Base-by-base conservation (phyloP, 2,329 filamentous ascomycete species). In the Coniochaeta sp. region DNA sequence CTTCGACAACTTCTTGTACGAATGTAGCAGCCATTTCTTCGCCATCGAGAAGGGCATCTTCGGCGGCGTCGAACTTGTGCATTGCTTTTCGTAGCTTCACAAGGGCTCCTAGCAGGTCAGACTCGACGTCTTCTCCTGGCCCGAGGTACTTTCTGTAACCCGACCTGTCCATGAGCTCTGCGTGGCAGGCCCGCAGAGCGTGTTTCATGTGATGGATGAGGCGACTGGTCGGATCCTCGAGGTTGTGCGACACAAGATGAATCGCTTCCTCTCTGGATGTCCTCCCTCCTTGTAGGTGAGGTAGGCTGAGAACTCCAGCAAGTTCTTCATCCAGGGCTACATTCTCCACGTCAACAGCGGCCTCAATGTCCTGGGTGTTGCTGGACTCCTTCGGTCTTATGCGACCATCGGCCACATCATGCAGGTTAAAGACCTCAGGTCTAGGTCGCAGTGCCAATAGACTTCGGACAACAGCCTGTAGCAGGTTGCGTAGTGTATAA, bases 401-500 rank as follows among this genome's bases (percentile, higher is more conserved):
- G 17, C 17, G 43, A 22, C 44, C 43, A 26, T 55, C 43, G 5
- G 31, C 31, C 22, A 44, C 26, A 7, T 44, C 56, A 17, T 40
- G 56, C 34, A 44, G 26, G 12, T 58, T 40, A 31, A 58, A 58
- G 24, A 58, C 58, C 7, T 7, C 52, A 22, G 59, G 59, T 33
- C 47, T 55, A 2, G 77, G 77, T 58, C 79, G 77, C 62, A 86
- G 72, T 24, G 81, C 78, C 24, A 85, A 69, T 6, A 85, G 70
- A 3, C 80, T 74, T 60, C 83, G 75, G 33, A 86, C 77, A 7
- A 84, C 80, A 19, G 73, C 79, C 63, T 86, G 83, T 58, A 85
- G 76, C 3, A 78, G 70, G 64, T 86, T 85, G 59, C 83, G 77
- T 33, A 86, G 70, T 6, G 73, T 70, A 40, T 72, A 70, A 22